Base-by-base conservation (phyloP, 148 eudicot genomes). In the Rhododendron griersonianum region DNA sequence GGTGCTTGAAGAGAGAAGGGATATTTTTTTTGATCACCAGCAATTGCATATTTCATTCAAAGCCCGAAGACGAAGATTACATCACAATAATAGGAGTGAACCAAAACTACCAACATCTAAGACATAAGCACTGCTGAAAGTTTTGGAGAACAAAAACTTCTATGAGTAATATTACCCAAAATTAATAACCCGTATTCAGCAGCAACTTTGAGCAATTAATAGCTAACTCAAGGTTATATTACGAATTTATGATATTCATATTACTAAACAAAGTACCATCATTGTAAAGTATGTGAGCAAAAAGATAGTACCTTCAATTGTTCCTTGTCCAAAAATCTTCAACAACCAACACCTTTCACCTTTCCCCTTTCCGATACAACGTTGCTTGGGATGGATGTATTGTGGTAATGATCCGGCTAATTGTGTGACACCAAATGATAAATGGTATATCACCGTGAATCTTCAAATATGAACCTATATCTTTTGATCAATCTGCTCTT, bases 401-500 rank as follows among this genome's bases (percentile, higher is more conserved):
- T 30, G 80, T 44, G 19, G 39, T n/a, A 37, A 45, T 48, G 84
- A 88, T 33, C 59, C 39, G 88, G 76, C 76, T 14, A 89, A 85
- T 45, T 76, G 79, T 61, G 57, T n/a, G 84, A 86, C 67, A 51
- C 61, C 13, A 13, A 74, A 80, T 37, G 87, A n/a, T 69, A 25
- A n/a, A 4, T 39, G 25, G 69, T 21, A 57, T 80, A 79, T 59
- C 39, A 57, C 84, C 28, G 19, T 44, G 48, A 44, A 45, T 45
- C 78, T 82, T 67, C 85, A 28, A 83, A 83, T 30, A 37, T 13
- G 37, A 81, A 53, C 39, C 57, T 67, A 6, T 81, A 53, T 74
- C 11, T 69, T 84, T 18, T 3, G 75, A 73, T 83, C 81, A 71
- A 89, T 80, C 87, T 82, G 85, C 83, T 86, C 83, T 80, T 81